Base-by-base conservation (phyloP, 176 grass and related monocot species). In the Ensete ventricosum region DNA sequence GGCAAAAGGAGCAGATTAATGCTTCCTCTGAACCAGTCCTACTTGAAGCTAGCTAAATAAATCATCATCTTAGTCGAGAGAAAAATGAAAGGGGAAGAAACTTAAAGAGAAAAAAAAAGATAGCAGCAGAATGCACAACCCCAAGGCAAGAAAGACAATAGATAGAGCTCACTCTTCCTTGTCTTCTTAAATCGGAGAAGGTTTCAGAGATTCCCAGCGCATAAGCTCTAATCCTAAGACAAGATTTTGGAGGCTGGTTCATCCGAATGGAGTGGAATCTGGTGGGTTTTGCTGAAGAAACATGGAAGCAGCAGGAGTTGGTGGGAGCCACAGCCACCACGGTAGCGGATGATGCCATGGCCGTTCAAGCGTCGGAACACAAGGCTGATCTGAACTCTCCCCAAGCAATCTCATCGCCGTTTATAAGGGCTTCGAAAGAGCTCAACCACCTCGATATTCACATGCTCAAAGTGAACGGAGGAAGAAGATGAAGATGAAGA, bases 141-240 rank as follows among this genome's bases (percentile, higher is more conserved):
- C 9, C 1, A 19, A 48, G 12, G 65, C 26, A 12, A 20, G 43
- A 26, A n/a, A 50, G n/a, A 26, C 9, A 17, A 23, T 23, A 23
- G 22, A 23, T 23, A 13, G 9, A 17, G 14, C 67, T 52, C 63
- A 80, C 78, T 62, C 63, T 80, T 62, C 66, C 69, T 50, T 20
- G 29, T 6, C 14, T 63, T 48, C 21, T 73, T 12, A 80, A 22
- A 12, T 26, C 1, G 54, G 78, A 80, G 78, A 80, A 80, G 55
- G 78, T 80, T n/a, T 63, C 68, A 9, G 55, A 72, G 48, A 80
- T 72, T 23, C 72, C 20, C 50, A 54, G 10, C 12, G n/a, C 16
- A 1, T 11, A 20, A 24, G 51, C 49, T 48, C n/a, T 53, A 14
- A 53, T 50, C 2, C 10, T 12, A n/a, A 53, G 70, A 54, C 1